phyloP scores from a whole-genome alignment of 306 rosid species.

The Pyrus communis region DNA sequence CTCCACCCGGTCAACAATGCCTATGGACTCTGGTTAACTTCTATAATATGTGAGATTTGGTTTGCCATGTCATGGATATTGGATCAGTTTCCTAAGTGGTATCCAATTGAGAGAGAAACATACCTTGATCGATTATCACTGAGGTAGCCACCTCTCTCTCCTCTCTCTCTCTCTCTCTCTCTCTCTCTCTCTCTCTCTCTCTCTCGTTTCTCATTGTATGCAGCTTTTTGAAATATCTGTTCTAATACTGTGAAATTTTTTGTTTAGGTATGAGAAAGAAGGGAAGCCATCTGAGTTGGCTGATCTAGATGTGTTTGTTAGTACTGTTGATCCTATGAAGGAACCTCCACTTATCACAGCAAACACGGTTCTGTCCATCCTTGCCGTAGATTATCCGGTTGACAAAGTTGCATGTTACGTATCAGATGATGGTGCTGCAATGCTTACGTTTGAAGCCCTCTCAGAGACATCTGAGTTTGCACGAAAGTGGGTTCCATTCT shows the following conservation, averaged over 20 bases:
- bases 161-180: not conserved
- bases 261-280: slow-evolving; percentile 79
- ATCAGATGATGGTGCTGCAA: slow-evolving; percentile 94
- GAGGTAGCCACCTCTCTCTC: slow-evolving; percentile 38
- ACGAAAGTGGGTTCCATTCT: slow-evolving; percentile 94
- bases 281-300: slow-evolving; percentile 83
- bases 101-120: slow-evolving; percentile 75
- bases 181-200: not conserved
- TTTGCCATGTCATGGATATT: slow-evolving; percentile 87
- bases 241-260: not conserved
- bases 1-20: slow-evolving; percentile 83
- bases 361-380: slow-evolving; percentile 83
- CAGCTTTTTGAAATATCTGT: not conserved
- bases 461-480: slow-evolving; percentile 95
- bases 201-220: not conserved
- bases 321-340: slow-evolving; percentile 90
- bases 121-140: slow-evolving; percentile 84
- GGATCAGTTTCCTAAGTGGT: slow-evolving; percentile 94
- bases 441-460: slow-evolving; percentile 93
- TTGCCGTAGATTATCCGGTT: slow-evolving; percentile 85
- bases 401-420: slow-evolving; percentile 89
- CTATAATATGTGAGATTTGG: slow-evolving; percentile 94
- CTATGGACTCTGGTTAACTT: slow-evolving; percentile 75
- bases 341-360: slow-evolving; percentile 97
- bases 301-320: slow-evolving; percentile 64